A percentile compares a stretch with the other conserved stretches of the same genome.
phyloP scores from a whole-genome alignment of 2,329 filamentous ascomycete genomes.

The Monosporascus sp. region DNA sequence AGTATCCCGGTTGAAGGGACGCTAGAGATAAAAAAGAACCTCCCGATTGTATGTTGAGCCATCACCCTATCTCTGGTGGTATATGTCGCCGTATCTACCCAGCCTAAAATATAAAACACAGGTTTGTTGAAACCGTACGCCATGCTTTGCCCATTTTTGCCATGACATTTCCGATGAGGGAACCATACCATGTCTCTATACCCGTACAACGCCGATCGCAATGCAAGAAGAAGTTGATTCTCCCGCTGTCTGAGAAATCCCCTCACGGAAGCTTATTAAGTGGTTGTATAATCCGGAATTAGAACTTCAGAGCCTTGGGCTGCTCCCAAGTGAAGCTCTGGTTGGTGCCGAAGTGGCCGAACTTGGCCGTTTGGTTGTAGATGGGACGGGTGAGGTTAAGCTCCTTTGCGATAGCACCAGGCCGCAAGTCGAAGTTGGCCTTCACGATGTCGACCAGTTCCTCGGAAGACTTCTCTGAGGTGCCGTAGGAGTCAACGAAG shows the following conservation, averaged over 20 bases:
- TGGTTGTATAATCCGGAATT: slow-evolving; percentile 39
- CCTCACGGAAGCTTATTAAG: slow-evolving; percentile 20
- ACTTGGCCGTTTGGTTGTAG: slow-evolving; percentile 98
- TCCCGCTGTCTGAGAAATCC: slow-evolving; percentile 26
- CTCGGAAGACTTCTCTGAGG: slow-evolving; percentile 79
- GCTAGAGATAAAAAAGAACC: background rate
- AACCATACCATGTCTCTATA: slow-evolving; percentile 29
- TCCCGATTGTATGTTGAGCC: background rate
- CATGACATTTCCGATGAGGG: slow-evolving; percentile 32
- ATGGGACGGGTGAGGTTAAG: slow-evolving; percentile 93
- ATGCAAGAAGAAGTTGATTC: slow-evolving; percentile 36
- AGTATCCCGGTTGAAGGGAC: background rate
- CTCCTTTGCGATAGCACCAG: slow-evolving; percentile 97
- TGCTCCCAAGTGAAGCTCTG: slow-evolving; percentile 98
- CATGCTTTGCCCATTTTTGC: slow-evolving; percentile 31
- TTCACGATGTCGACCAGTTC: slow-evolving; percentile 94
- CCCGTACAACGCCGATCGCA: slow-evolving; percentile 30
- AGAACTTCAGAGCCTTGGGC: slow-evolving; percentile 91
- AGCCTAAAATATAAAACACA: slow-evolving; percentile 9
- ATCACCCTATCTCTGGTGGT: background rate
- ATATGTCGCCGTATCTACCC: background rate
- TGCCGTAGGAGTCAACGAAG: slow-evolving; percentile 97
- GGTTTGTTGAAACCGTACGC: slow-evolving; percentile 36
- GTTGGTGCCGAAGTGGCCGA: slow-evolving; percentile 97
- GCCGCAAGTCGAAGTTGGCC: slow-evolving; percentile 95